Evolutionary conservation across 305 asterid genomes (phyloP), one percentile per base, ranked within the genome.

Genomic region (Petunia hybrid): DNA sequence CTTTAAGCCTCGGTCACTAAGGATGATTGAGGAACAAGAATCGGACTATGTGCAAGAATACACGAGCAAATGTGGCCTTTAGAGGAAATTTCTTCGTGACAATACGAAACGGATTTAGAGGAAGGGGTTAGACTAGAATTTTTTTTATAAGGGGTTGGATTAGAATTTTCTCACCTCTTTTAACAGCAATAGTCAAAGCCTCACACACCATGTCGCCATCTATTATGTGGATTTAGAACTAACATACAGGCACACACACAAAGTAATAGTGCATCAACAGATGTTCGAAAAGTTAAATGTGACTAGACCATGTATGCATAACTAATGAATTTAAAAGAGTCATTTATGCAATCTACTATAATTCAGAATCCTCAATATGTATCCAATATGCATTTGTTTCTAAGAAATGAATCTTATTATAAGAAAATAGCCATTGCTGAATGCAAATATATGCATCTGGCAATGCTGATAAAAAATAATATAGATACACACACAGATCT

Each of bases 281-380:
- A 73, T 13, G 78, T 35, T 73, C 62, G 3, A 73, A 51, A 73
- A 73, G 63, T 41, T 51, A 51, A 73, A 13, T 36, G 78, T 73
- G 46, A 51, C 62, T 53, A 45, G 36, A 45, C 78, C 35, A 36
- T 31, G 31, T 42, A 65, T 39, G 1, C 38, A 41, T 51, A 73
- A 36, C 14, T 51, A 51, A 51, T 53, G 46, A 51, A 73, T 73
- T 51, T 35, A 51, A 35, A 71, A 51, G 51, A 66, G 36, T 35
- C 45, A 51, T 51, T 39, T 73, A 62, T 48, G 63, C 45, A 73
- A 51, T 73, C 42, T 70, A 46, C 3, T 48, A 51, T 51, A 36
- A 73, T 45, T 6, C 61, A 48, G 5, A 71, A 71, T 48, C 61
- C 40, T 31, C 46, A 51, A 73, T 51, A 22, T 51, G 51, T 73